Conservation (phyloP, 495 filamentous ascomycete genomes). For the Cudoniella acicularis region DNA sequence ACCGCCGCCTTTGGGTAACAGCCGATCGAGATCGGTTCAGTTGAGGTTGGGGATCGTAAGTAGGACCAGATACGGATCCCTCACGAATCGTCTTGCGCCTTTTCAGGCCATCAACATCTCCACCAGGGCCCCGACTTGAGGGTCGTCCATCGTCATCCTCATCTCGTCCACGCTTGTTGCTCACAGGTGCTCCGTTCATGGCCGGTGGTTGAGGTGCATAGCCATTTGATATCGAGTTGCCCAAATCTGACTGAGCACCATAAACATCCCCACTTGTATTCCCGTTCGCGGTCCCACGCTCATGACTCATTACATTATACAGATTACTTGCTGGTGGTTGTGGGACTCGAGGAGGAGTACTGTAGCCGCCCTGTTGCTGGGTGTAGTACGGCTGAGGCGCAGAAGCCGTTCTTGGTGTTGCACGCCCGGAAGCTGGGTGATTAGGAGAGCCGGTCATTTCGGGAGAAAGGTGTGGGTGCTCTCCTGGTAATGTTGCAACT, state of each 20-base stretch:
- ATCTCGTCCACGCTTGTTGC: conserved; percentile 80
- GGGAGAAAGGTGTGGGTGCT: conserved; percentile 77
- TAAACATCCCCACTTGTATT: conserved; percentile 62
- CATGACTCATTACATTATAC: conserved; percentile 88
- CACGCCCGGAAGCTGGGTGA: conserved; percentile 83
- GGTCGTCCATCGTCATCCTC: conserved; percentile 69
- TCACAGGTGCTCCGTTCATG: conserved; percentile 63
- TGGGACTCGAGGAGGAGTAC: conserved; percentile 68
- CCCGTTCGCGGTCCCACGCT: conserved; percentile 69
- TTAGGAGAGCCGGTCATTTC: conserved; percentile 82
- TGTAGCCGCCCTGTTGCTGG: conserved; percentile 62
- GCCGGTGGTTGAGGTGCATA: conserved; percentile 51
- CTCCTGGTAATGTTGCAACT: conserved; percentile 61
- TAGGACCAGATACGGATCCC: conserved; percentile 43
- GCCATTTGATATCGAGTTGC: conserved; percentile 56
- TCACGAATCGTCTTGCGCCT: conserved; percentile 78
- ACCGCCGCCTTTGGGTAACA: conserved; percentile 35
- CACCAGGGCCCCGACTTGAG: conserved; percentile 49
- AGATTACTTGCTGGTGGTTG: conserved; percentile 70
- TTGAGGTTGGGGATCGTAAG: conserved; percentile 38
- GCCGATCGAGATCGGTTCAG: conserved; percentile 42
- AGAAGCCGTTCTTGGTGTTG: conserved; percentile 75
- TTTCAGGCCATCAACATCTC: conserved; percentile 65
- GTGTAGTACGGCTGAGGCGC: conserved; percentile 70
- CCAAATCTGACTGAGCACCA: conserved; percentile 54